Conservation (phyloP, 2,329 filamentous ascomycete genomes). For the Fusarium nanum region DNA sequence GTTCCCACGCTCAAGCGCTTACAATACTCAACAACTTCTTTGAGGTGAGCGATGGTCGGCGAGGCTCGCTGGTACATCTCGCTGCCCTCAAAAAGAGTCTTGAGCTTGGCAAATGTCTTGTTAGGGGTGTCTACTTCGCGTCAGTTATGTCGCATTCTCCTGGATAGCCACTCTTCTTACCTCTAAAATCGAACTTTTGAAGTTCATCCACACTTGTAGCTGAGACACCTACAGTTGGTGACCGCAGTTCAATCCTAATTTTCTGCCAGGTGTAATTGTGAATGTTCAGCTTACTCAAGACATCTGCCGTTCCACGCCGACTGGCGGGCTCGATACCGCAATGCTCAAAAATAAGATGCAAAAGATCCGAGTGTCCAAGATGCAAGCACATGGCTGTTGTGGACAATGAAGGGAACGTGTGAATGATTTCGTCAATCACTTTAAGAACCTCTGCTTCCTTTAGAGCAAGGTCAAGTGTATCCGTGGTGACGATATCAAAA, state of each 20-base stretch:
- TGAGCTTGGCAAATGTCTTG: conserved; percentile 68
- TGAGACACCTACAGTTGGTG: conserved; percentile 82
- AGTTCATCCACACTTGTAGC: conserved; percentile 92
- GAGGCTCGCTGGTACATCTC: conserved; percentile 80
- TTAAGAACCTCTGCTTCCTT: conserved; percentile 96
- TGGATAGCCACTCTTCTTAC: conserved; percentile 54
- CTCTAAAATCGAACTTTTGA: conserved; percentile 89
- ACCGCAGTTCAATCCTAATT: conserved; percentile 83
- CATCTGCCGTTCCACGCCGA: conserved; percentile 80
- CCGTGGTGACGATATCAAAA: conserved; percentile 92
- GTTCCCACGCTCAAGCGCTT: conserved; percentile 79
- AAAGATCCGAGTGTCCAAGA: conserved; percentile 86
- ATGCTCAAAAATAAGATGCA: conserved; percentile 90
- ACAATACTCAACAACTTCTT: conserved; percentile 80
- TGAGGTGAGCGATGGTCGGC: conserved; percentile 81
- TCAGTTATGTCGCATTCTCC: conserved; percentile 29
- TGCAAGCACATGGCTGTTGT: conserved; percentile 86
- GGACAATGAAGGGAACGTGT: conserved; percentile 80
- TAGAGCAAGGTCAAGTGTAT: conserved; percentile 82
- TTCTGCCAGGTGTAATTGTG: conserved; percentile 84
- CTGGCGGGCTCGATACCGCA: conserved; percentile 80
- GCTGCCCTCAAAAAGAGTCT: conserved; percentile 69
- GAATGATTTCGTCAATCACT: conserved; percentile 90
- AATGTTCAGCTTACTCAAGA: conserved; percentile 88
- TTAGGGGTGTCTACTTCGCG: conserved; percentile 60